Evolutionary conservation across 148 eudicot genomes (phyloP).

Genomic region (Silene conica): DNA sequence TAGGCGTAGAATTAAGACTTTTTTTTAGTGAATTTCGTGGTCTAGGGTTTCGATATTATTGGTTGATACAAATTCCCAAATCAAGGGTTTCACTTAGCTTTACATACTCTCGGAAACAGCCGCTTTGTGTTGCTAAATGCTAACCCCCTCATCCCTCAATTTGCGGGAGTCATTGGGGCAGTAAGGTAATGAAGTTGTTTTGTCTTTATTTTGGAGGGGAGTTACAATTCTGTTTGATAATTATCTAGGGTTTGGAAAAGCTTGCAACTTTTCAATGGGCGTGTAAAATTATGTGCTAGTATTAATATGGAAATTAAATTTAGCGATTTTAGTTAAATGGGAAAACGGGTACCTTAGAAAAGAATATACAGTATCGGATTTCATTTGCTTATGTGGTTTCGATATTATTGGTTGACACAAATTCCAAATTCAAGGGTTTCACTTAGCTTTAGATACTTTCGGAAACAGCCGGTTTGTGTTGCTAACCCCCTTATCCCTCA

Average conservation of each 20-base stretch:
- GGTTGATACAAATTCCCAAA: neutral
- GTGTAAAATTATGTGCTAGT: neutral
- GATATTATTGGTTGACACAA: neutral
- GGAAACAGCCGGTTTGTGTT: too few species aligned
- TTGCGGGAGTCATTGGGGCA: too few species aligned
- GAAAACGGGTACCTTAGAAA: neutral
- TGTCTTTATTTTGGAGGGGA: conserved; percentile 1
- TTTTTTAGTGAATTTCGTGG: neutral
- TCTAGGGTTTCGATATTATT: neutral
- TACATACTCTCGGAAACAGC: too few species aligned
- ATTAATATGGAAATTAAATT: neutral
- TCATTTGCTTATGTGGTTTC: neutral
- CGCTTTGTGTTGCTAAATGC: too few species aligned
- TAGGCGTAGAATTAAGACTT: neutral
- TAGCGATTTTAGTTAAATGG: neutral
- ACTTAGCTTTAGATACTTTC: neutral
- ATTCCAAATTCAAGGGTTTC: neutral
- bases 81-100: neutral
- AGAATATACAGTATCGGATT: neutral
- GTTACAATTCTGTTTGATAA: neutral
- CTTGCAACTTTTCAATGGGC: neutral
- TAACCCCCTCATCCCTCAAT: too few species aligned
- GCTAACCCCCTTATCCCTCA: too few species aligned
- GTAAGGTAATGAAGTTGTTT: neutral
- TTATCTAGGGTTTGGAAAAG: neutral